These are phyloP conservation scores for Neurospora cerealis DNA, from an alignment of 495 filamentous ascomycete species.

Conservation along the genomic window DNA sequence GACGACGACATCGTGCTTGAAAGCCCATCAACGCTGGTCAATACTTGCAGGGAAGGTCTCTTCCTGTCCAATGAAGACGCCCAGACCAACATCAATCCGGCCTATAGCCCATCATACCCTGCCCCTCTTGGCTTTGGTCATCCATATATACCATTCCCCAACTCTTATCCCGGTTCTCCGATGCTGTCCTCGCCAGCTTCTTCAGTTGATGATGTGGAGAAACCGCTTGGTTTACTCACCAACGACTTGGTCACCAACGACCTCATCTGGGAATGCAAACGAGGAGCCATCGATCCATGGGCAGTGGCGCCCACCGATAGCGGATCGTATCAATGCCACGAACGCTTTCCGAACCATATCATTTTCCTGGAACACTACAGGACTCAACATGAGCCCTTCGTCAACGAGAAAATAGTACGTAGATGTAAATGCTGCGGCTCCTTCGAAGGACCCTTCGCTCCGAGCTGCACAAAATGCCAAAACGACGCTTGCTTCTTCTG, in stretches of 20 bases:
- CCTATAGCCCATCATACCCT: neutral
- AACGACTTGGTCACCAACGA: neutral
- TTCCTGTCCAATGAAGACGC: neutral
- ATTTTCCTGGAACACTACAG: neutral
- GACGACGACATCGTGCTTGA: neutral
- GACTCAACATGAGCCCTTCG: neutral
- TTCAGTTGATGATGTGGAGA: neutral
- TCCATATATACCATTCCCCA: neutral
- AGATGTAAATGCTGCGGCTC: neutral
- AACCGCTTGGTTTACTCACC: neutral
- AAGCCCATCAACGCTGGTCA: neutral
- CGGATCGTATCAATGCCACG: neutral
- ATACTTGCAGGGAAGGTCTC: neutral
- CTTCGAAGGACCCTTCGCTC: neutral
- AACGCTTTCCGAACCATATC: neutral
- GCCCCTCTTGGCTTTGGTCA: neutral
- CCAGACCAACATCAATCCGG: neutral
- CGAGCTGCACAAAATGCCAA: neutral
- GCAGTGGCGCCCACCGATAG: neutral
- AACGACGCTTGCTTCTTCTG: neutral
- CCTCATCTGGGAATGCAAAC: neutral
- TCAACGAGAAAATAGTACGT: neutral
- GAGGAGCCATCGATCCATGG: neutral
- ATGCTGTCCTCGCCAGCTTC: neutral
- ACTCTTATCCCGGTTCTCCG: neutral